These are phyloP conservation scores for Immersiporthe knoxdaviesiana DNA, from an alignment of 2,329 filamentous ascomycete genomes.

Conservation along the genomic window DNA sequence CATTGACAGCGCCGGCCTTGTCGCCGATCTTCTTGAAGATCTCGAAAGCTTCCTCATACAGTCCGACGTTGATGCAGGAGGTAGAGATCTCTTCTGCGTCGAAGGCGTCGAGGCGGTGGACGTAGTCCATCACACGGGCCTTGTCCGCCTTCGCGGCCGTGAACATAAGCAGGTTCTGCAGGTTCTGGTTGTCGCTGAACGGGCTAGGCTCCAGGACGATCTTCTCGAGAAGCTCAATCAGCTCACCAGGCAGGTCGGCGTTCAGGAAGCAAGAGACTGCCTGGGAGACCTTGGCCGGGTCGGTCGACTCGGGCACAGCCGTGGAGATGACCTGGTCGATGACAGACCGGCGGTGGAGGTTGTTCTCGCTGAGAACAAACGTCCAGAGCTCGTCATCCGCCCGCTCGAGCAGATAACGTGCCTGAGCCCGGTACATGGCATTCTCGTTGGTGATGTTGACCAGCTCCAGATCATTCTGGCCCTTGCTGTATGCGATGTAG, in stretches of 20 bases:
- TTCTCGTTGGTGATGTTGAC: conserved; percentile 99
- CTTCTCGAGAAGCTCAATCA: conserved; percentile 98
- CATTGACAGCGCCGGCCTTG: conserved; percentile 82
- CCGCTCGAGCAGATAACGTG: conserved; percentile 89
- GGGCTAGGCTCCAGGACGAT: conserved; percentile 99
- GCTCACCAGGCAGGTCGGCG: conserved; percentile 86
- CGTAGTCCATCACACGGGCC: conserved; percentile 92
- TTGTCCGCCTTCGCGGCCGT: conserved; percentile 98
- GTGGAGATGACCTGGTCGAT: conserved; percentile 96
- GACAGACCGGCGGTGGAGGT: conserved; percentile 89
- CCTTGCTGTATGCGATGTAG: conserved; percentile 94
- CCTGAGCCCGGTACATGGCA: conserved; percentile 99
- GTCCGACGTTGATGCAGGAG: conserved; percentile 90
- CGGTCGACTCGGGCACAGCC: conserved; percentile 87
- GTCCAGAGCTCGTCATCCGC: conserved; percentile 89
- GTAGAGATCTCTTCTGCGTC: conserved; percentile 90
- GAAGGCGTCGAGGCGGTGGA: conserved; percentile 87
- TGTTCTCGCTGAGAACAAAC: conserved; percentile 94
- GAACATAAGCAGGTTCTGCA: conserved; percentile 95
- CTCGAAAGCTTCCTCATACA: conserved; percentile 96
- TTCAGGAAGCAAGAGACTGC: conserved; percentile 92
- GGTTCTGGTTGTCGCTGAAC: conserved; percentile 95
- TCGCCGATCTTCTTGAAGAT: conserved; percentile 98
- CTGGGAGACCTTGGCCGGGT: conserved; percentile 92
- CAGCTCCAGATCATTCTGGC: conserved; percentile 94